These are phyloP conservation scores for Globisporangium apiculatum DNA, from an alignment of 352 stramenopile genomes.

Conservation along the genomic window DNA sequence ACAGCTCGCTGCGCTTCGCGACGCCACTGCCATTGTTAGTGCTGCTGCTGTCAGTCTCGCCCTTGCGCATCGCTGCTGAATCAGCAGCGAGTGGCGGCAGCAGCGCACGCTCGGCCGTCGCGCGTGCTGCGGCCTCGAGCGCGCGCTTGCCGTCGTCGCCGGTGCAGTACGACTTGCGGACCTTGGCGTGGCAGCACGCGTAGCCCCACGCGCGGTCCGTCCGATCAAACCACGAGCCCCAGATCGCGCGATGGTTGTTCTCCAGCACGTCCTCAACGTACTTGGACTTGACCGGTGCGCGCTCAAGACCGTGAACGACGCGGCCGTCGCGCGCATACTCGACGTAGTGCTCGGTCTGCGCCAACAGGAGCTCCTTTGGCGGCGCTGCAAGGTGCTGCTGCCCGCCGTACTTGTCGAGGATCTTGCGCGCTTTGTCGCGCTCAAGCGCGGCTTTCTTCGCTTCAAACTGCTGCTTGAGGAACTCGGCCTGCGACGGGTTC, in stretches of 20 bases:
- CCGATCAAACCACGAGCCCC: conserved; percentile 97
- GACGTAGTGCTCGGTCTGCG: conserved; percentile 87
- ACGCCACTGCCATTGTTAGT: not conserved
- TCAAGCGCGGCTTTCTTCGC: conserved; percentile 65
- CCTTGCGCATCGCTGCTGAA: too few species aligned
- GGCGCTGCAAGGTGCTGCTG: conserved; percentile 87
- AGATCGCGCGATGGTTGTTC: conserved; percentile 96
- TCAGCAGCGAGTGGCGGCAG: conserved; percentile 16
- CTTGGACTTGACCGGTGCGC: conserved; percentile 89
- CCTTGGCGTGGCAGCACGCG: conserved; percentile 93
- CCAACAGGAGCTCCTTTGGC: conserved; percentile 75
- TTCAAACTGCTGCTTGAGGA: conserved; percentile 93
- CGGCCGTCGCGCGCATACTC: conserved; percentile 92
- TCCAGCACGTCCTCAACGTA: conserved; percentile 97
- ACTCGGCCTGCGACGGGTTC: conserved; percentile 94
- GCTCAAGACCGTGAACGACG: conserved; percentile 77
- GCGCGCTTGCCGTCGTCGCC: conserved; percentile 89
- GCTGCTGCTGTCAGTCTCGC: too few species aligned
- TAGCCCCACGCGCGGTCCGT: conserved; percentile 95
- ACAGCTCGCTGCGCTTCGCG: conserved; percentile 77
- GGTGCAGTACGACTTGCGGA: conserved; percentile 95
- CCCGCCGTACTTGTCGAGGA: conserved; percentile 95
- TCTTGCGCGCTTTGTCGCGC: conserved; percentile 60
- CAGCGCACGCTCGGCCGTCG: conserved; percentile 42
- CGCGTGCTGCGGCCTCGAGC: conserved; percentile 70